These are phyloP conservation scores for Candida dajiaensis DNA, from an alignment of 805 yeast species.

Conservation along the genomic window DNA sequence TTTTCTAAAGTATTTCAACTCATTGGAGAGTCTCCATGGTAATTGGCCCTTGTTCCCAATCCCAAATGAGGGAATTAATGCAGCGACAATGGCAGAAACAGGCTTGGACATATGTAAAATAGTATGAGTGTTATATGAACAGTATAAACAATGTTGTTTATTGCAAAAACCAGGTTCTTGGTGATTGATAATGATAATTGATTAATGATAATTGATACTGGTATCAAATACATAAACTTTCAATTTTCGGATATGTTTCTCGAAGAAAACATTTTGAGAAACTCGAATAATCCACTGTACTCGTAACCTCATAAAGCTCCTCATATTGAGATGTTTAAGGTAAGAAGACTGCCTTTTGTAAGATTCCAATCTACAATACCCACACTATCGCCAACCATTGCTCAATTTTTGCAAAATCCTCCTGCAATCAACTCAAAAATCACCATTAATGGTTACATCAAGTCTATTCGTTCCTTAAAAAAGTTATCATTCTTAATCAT, in stretches of 20 bases:
- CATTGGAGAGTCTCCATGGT: constrained; percentile 85
- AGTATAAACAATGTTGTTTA: too few relatives aligned
- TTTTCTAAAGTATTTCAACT: constrained; percentile 77
- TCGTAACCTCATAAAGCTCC: background rate
- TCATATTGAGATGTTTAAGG: background rate
- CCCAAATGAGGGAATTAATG: constrained; percentile 71
- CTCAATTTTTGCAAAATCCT: constrained; percentile 14
- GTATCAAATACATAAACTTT: too few relatives aligned
- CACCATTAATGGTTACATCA: constrained; percentile 67
- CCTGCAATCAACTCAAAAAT: constrained; percentile 29
- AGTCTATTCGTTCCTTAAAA: constrained; percentile 65
- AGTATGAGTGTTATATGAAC: too few relatives aligned
- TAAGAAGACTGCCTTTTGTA: background rate
- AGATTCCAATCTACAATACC: background rate
- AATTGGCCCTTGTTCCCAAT: constrained; percentile 77
- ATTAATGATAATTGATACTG: too few relatives aligned
- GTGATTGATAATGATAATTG: too few relatives aligned
- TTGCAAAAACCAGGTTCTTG: too few relatives aligned
- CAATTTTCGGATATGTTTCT: too few relatives aligned
- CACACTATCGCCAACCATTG: constrained; percentile 8
- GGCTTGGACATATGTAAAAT: constrained; percentile 22
- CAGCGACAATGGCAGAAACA: constrained; percentile 76
- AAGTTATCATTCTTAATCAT: constrained; percentile 76
- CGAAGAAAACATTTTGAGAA: too few relatives aligned
- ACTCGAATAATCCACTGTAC: too few relatives aligned